phyloP scores from a whole-genome alignment of 163 green algal genomes.

The Chlorella variabilis region DNA sequence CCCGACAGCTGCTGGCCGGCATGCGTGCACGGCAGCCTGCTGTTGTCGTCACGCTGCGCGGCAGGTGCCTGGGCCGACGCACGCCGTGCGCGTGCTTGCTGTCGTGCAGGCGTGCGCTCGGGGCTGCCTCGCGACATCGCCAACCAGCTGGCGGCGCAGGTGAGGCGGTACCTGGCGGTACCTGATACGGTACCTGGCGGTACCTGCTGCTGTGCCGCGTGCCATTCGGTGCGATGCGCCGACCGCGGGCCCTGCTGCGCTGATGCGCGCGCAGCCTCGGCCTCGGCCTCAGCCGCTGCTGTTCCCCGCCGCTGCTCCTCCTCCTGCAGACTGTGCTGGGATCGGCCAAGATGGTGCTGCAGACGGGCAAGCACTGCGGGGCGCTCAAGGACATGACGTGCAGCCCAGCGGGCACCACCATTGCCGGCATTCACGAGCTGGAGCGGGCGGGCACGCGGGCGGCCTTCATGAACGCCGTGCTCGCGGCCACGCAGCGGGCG shows the following conservation, averaged over 20 bases:
- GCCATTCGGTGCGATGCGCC: not conserved
- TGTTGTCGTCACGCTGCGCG: too few species aligned
- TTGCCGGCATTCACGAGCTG: constrained; percentile 92
- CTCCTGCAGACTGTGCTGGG: constrained; percentile 86
- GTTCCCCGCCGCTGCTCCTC: too few species aligned
- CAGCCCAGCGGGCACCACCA: constrained; percentile 87
- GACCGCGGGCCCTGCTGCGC: too few species aligned
- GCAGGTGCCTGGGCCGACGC: too few species aligned
- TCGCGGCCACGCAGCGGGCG: constrained; percentile 78
- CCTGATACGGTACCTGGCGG: too few species aligned
- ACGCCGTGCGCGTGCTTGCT: too few species aligned
- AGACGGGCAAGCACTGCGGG: constrained; percentile 93
- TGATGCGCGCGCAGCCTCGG: too few species aligned
- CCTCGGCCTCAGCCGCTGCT: too few species aligned
- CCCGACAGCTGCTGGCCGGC: too few species aligned
- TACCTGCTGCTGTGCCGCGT: not conserved
- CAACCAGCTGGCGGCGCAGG: constrained; percentile 81
- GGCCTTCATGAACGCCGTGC: constrained; percentile 93
- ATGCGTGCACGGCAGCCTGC: too few species aligned
- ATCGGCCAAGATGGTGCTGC: constrained; percentile 96
- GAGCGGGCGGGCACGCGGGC: constrained; percentile 86
- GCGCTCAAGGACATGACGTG: constrained; percentile 70
- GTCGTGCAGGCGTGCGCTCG: constrained; percentile 61
- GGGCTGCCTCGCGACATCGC: constrained; percentile 93
- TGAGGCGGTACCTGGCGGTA: too few species aligned